Percentiles rank a stretch among this genome's conserved stretches.
These are phyloP conservation scores for Yarrowia keelungensis DNA, from an alignment of 805 yeast species.

Conservation along the genomic window DNA sequence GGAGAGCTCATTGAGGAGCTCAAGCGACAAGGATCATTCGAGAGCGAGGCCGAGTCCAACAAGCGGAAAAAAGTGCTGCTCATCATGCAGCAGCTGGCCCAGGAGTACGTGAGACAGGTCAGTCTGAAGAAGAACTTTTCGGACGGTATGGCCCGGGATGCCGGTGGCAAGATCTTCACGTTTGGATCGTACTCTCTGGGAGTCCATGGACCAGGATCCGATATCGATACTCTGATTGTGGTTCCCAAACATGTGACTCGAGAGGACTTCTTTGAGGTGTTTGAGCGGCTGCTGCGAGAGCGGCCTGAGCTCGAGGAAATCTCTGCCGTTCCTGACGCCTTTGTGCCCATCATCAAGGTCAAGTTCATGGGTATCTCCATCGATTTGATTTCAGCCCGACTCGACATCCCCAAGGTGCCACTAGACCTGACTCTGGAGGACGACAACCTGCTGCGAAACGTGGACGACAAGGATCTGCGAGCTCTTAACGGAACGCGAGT, in stretches of 20 bases:
- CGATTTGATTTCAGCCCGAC: constrained; percentile 83
- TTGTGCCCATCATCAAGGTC: constrained; percentile 93
- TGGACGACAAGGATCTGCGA: constrained; percentile 90
- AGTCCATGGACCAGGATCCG: constrained; percentile 97
- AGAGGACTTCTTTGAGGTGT: constrained; percentile 86
- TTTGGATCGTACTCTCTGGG: constrained; percentile 95
- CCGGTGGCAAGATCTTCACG: constrained; percentile 97
- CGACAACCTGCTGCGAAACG: constrained; percentile 80
- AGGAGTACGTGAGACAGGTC: constrained; percentile 83
- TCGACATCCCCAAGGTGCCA: constrained; percentile 87
- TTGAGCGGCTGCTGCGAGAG: constrained; percentile 69
- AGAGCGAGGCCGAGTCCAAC: constrained; percentile 80
- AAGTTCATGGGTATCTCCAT: constrained; percentile 91
- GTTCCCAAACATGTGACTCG: constrained; percentile 95
- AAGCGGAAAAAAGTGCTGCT: constrained; percentile 77
- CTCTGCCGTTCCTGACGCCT: constrained; percentile 94
- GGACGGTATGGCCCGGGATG: constrained; percentile 96
- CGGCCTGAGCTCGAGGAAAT: constrained; percentile 89
- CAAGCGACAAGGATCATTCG: constrained; percentile 85
- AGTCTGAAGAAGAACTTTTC: constrained; percentile 87
- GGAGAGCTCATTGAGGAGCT: constrained; percentile 79
- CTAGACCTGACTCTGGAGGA: constrained; percentile 74
- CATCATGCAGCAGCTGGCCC: constrained; percentile 72
- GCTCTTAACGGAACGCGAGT: constrained; percentile 96
- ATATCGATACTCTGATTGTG: constrained; percentile 95